Percentiles rank a stretch among this genome's conserved stretches.
Conservation (phyloP, 352 stramenopile genomes). For the Phytophthora lateralis region DNA sequence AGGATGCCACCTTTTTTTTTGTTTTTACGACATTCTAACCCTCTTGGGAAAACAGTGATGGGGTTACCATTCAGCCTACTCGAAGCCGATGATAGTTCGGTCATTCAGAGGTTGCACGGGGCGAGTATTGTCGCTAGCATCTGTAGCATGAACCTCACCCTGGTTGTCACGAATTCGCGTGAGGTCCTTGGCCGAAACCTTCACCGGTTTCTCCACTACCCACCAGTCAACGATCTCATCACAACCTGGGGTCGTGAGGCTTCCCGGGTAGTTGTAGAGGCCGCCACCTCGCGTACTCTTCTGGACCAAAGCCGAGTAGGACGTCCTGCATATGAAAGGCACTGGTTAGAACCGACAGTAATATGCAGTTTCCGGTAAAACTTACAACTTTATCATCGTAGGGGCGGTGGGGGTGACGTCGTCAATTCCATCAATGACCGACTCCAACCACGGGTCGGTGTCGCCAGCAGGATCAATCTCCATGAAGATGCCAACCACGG, state of each 20-base stretch:
- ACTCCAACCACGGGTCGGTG: slow-evolving; percentile 38
- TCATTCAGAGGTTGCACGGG: slow-evolving; percentile 35
- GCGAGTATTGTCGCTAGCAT: slow-evolving; percentile 33
- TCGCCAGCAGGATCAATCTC: slow-evolving; percentile 18
- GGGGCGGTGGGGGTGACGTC: slow-evolving; percentile 16
- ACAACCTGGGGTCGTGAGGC: slow-evolving; percentile 41
- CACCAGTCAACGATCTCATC: slow-evolving; percentile 47
- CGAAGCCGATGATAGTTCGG: slow-evolving; percentile 16
- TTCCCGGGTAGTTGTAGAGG: slow-evolving; percentile 46
- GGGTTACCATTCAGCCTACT: slow-evolving; percentile 7
- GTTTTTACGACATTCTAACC: no score
- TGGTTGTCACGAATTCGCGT: slow-evolving; percentile 33
- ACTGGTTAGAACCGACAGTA: background rate
- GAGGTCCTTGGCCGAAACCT: slow-evolving; percentile 34
- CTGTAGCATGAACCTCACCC: slow-evolving; percentile 17
- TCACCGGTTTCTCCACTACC: slow-evolving; percentile 34
- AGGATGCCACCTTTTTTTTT: no score
- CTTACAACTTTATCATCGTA: slow-evolving; percentile 26
- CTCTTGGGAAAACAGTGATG: no score
- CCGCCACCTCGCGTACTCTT: slow-evolving; percentile 21
- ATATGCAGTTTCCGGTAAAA: background rate
- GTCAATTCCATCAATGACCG: slow-evolving; percentile 38
- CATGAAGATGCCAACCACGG: slow-evolving; percentile 47
- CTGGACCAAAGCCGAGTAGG: slow-evolving; percentile 57
- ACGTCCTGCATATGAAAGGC: slow-evolving; percentile 8